Conservation (phyloP, 495 filamentous ascomycete genomes). For the Penicillium daleae region DNA sequence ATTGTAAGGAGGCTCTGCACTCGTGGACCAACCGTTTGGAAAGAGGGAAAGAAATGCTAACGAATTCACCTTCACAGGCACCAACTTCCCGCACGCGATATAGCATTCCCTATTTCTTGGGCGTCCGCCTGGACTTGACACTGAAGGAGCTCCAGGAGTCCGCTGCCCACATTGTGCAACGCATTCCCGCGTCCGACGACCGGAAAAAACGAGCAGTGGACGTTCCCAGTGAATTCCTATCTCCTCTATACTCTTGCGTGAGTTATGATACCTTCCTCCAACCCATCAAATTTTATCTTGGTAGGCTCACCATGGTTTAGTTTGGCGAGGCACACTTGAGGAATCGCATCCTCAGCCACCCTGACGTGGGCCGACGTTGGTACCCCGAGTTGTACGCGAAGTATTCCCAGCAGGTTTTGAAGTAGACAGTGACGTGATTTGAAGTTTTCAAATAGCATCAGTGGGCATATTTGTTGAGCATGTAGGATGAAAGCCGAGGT, state of each 20-base stretch:
- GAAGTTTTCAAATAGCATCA: no score
- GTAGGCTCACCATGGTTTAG: conserved; percentile 20
- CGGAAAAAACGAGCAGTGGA: conserved; percentile 45
- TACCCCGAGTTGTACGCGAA: conserved; percentile 71
- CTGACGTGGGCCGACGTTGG: conserved; percentile 86
- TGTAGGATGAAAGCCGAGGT: no score
- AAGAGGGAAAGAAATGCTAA: not conserved
- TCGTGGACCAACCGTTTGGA: not conserved
- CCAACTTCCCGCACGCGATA: conserved; percentile 60
- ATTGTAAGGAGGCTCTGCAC: conserved; percentile 29
- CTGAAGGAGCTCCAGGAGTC: conserved; percentile 56
- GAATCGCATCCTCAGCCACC: conserved; percentile 89
- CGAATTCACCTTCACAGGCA: conserved; percentile 24
- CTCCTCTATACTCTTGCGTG: conserved; percentile 46
- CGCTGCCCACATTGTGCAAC: conserved; percentile 41
- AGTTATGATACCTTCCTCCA: conserved; percentile 14
- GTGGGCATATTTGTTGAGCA: no score
- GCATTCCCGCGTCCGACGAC: conserved; percentile 40
- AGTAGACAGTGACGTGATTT: conserved; percentile 10
- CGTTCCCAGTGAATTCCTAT: conserved; percentile 50
- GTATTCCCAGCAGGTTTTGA: conserved; percentile 37
- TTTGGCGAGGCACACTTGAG: conserved; percentile 57
- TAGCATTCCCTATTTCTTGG: conserved; percentile 90
- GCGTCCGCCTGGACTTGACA: conserved; percentile 78
- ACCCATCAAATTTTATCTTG: not conserved